These are phyloP conservation scores for Fusarium vanettenii DNA, from an alignment of 2,329 filamentous ascomycete genomes.

Conservation along the genomic window DNA sequence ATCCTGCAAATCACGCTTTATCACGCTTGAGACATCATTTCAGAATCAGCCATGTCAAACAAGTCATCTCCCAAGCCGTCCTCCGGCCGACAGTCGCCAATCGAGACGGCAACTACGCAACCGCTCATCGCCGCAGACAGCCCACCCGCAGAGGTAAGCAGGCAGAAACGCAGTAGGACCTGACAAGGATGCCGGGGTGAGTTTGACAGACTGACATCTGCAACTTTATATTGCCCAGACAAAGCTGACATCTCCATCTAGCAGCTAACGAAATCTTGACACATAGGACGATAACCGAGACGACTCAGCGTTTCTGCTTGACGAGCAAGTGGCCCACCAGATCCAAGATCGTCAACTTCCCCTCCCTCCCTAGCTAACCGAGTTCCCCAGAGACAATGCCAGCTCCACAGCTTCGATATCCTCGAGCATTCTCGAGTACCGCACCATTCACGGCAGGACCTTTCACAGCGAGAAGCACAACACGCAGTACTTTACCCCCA, in stretches of 20 bases:
- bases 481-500: slow-evolving; percentile 12
- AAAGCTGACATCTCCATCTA: neutral
- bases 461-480: slow-evolving; percentile 15
- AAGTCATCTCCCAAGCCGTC: neutral
- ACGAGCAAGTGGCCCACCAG: slow-evolving; percentile 2
- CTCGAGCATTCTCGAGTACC: slow-evolving; percentile 10
- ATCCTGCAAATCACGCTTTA: neutral
- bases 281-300: neutral
- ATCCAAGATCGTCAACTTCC: neutral
- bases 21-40: neutral
- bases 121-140: neutral
- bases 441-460: slow-evolving; percentile 6
- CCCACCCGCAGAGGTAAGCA: neutral
- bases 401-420: slow-evolving; percentile 10
- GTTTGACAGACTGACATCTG: neutral
- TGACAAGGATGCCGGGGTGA: neutral
- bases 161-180: neutral
- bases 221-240: neutral
- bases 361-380: neutral
- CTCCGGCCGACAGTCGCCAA: neutral
- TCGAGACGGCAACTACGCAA: neutral
- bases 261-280: neutral
- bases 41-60: neutral
- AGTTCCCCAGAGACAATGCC: neutral
- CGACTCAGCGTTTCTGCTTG: neutral